Evolutionary conservation across 78 protist genomes (phyloP).

Genomic region (Cavenderia fasciculata): DNA sequence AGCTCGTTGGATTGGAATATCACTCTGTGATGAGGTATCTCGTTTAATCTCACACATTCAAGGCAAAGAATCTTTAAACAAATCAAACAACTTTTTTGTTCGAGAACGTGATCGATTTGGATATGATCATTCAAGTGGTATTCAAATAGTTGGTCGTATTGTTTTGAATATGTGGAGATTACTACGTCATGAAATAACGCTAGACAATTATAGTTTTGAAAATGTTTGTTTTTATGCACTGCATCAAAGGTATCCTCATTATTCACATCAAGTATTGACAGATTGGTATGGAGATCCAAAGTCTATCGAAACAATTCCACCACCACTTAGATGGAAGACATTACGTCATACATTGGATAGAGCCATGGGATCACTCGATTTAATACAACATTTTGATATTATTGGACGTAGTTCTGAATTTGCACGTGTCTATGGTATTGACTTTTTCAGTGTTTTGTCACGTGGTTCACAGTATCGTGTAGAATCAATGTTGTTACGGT

Average conservation of each 20-base stretch:
- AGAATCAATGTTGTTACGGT: slow-evolving; percentile 91
- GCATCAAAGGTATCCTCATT: slow-evolving; percentile 47
- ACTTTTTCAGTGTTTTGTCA: slow-evolving; percentile 83
- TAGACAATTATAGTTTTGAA: slow-evolving; percentile 73
- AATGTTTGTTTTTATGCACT: slow-evolving; percentile 64
- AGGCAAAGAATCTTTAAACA: background rate
- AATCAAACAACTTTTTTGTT: slow-evolving; percentile 17
- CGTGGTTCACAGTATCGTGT: slow-evolving; percentile 97
- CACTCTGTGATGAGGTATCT: slow-evolving; percentile 59
- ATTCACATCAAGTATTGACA: slow-evolving; percentile 33
- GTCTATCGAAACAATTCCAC: too few relatives aligned
- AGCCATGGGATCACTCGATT: background rate
- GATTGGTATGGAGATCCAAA: slow-evolving; percentile 35
- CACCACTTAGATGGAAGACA: too few relatives aligned
- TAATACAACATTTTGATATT: slow-evolving; percentile 77
- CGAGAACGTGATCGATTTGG: slow-evolving; percentile 72
- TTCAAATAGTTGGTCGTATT: slow-evolving; percentile 86
- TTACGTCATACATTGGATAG: slow-evolving; percentile 3
- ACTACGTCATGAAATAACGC: slow-evolving; percentile 84
- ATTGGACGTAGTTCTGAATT: slow-evolving; percentile 93
- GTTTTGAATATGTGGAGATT: slow-evolving; percentile 93
- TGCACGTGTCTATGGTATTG: slow-evolving; percentile 95
- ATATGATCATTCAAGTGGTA: slow-evolving; percentile 41
- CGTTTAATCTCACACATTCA: background rate
- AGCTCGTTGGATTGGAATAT: slow-evolving; percentile 40